Percentiles rank a stretch among this genome's conserved stretches.
These are phyloP conservation scores for Begonia loranthoides DNA, from an alignment of 306 rosid species.

Conservation along the genomic window DNA sequence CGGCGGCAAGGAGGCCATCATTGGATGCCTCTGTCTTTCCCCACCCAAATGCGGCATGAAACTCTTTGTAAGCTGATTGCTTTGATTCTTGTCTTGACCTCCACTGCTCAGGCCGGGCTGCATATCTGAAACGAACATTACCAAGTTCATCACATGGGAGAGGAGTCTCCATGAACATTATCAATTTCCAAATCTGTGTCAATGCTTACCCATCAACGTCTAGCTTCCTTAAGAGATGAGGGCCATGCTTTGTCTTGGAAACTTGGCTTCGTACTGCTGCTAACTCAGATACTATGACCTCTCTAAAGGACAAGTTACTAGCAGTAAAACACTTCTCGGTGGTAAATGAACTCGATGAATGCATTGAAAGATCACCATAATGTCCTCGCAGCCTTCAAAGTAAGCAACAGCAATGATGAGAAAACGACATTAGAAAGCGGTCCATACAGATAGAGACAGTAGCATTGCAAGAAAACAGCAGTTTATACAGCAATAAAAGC, in stretches of 20 bases:
- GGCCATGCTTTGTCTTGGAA: conserved; percentile 79
- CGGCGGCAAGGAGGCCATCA: conserved; percentile 36
- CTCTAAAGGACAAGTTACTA: conserved; percentile 60
- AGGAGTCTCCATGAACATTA: too few species aligned
- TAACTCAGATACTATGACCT: conserved; percentile 74
- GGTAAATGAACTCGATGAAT: conserved; percentile 56
- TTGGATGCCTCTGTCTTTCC: conserved; percentile 28
- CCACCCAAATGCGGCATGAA: conserved; percentile 53
- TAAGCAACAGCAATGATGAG: conserved; percentile 9
- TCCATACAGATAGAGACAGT: too few species aligned
- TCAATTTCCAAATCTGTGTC: neutral
- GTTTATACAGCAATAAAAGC: too few species aligned
- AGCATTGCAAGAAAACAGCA: too few species aligned
- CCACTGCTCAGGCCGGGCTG: conserved; percentile 76
- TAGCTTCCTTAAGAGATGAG: conserved; percentile 63
- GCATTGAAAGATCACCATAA: conserved; percentile 70
- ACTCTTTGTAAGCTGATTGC: conserved; percentile 61
- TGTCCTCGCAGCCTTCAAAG: conserved; percentile 57
- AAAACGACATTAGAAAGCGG: too few species aligned
- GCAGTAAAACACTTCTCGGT: conserved; percentile 63
- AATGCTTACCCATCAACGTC: conserved; percentile 68
- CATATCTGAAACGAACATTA: conserved; percentile 35
- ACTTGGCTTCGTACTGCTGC: conserved; percentile 45
- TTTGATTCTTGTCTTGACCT: conserved; percentile 71
- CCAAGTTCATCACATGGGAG: too few species aligned